These are phyloP conservation scores for Globisporangium cederbergense DNA, from an alignment of 352 stramenopile genomes.

Conservation along the genomic window DNA sequence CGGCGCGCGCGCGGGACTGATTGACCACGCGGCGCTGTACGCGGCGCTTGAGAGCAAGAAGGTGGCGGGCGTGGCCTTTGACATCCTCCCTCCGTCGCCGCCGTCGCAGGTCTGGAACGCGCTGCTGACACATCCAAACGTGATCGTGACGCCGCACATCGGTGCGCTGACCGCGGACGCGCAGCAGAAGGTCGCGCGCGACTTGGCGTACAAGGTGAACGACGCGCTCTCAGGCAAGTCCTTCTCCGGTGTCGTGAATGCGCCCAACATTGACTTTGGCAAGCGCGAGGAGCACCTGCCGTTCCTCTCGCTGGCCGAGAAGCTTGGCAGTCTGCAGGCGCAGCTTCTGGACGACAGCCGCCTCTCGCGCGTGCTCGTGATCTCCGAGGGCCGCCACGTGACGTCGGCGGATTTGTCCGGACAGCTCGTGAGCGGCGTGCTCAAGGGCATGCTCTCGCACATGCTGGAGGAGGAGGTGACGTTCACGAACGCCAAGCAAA, in stretches of 20 bases:
- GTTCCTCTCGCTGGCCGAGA: slow-evolving; percentile 89
- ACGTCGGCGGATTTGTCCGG: slow-evolving; percentile 78
- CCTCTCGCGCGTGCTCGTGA: slow-evolving; percentile 65
- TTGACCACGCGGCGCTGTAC: slow-evolving; percentile 91
- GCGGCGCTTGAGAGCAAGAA: slow-evolving; percentile 80
- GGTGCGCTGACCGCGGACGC: slow-evolving; percentile 93
- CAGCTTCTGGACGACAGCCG: slow-evolving; percentile 78
- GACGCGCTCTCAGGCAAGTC: slow-evolving; percentile 90
- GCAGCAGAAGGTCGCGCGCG: slow-evolving; percentile 90
- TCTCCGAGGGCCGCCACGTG: slow-evolving; percentile 77
- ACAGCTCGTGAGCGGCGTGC: slow-evolving; percentile 83
- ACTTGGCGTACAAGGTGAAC: slow-evolving; percentile 90
- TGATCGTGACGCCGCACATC: slow-evolving; percentile 94
- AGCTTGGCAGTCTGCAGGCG: slow-evolving; percentile 87
- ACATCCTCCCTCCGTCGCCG: slow-evolving; percentile 57
- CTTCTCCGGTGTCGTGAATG: slow-evolving; percentile 95
- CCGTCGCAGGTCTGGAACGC: slow-evolving; percentile 50
- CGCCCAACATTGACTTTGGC: slow-evolving; percentile 90
- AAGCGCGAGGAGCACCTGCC: slow-evolving; percentile 73
- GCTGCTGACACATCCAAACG: slow-evolving; percentile 87
- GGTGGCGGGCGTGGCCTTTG: slow-evolving; percentile 71
- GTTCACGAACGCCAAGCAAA: slow-evolving; percentile 82
- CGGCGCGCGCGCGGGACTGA: slow-evolving; percentile 91
- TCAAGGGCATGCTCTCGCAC: slow-evolving; percentile 90
- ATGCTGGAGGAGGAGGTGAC: slow-evolving; percentile 91